Conservation (phyloP, 2,329 filamentous ascomycete species). For the Penicillium sp. region DNA sequence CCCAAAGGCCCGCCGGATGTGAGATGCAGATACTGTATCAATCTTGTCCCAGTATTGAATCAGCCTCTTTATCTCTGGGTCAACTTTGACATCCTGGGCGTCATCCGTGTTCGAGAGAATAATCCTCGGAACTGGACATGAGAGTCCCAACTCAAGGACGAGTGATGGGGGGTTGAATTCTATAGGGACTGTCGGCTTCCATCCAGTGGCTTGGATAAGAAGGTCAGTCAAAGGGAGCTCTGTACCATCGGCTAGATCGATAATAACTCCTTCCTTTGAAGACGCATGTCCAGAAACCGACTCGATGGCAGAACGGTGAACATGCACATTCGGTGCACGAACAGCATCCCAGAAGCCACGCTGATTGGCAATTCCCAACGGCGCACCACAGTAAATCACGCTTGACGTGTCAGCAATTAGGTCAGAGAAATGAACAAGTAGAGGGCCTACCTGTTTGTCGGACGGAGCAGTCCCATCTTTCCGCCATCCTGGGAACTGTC, state of each 20-base stretch:
- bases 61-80: no score
- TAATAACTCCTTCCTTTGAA: no score
- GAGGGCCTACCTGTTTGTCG: conserved; percentile 14
- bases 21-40: conserved; percentile 7
- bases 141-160: conserved; percentile 16
- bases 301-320: conserved; percentile 21
- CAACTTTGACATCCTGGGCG: no score
- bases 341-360: conserved; percentile 25
- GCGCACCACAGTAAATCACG: conserved; percentile 19
- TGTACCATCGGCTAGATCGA: no score
- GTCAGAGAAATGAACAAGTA: no score
- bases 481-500: conserved; percentile 1
- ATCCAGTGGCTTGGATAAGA: conserved; percentile 25
- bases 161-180: conserved; percentile 16
- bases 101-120: neutral
- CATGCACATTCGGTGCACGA: conserved; percentile 18
- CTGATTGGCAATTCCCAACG: conserved; percentile 26
- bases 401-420: conserved; percentile 6
- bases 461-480: conserved; percentile 23
- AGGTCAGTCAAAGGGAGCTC: conserved; percentile 14
- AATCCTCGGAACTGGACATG: neutral
- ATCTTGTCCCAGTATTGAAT: conserved; percentile 14
- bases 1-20: conserved; percentile 8
- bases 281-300: neutral
- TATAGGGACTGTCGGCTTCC: conserved; percentile 21